These are phyloP conservation scores for Acidomyces sp. DNA, from an alignment of 495 filamentous ascomycete species.

Conservation along the genomic window DNA sequence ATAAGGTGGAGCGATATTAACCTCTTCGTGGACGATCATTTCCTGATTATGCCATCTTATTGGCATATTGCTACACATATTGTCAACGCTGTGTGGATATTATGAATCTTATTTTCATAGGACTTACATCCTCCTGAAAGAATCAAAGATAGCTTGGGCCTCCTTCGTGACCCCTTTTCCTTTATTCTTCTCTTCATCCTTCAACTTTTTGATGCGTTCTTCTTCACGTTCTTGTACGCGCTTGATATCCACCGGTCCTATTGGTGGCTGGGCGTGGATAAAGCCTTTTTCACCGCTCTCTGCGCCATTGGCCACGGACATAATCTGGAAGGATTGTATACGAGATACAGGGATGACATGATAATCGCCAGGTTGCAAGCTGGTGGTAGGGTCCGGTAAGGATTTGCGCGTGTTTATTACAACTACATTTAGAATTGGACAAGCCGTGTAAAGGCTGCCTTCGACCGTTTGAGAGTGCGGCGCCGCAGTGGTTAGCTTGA, in stretches of 20 bases:
- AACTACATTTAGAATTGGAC: conserved; percentile 51
- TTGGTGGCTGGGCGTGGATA: conserved; percentile 17
- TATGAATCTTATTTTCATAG: neutral
- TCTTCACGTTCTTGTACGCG: conserved; percentile 42
- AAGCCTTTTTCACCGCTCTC: conserved; percentile 14
- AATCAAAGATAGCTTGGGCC: conserved; percentile 59
- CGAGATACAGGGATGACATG: conserved; percentile 51
- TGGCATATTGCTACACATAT: conserved; percentile 32
- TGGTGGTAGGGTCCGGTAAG: conserved; percentile 24
- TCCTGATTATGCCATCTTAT: conserved; percentile 48
- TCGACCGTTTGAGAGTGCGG: conserved; percentile 40
- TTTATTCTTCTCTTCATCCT: conserved; percentile 40
- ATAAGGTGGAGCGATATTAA: conserved; percentile 49
- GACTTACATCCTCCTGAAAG: conserved; percentile 42
- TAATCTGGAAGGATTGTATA: conserved; percentile 45
- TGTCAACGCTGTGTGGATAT: neutral
- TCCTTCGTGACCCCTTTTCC: conserved; percentile 53
- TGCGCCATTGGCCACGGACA: conserved; percentile 27
- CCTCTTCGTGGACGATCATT: conserved; percentile 54
- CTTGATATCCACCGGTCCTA: conserved; percentile 39
- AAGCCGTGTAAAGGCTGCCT: conserved; percentile 55
- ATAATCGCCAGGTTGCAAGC: conserved; percentile 43
- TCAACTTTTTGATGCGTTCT: conserved; percentile 39
- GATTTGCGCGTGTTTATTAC: conserved; percentile 43
- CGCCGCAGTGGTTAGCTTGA: conserved; percentile 47